Conservation (phyloP, 2,329 filamentous ascomycete species). For the Colletotrichum musae region DNA sequence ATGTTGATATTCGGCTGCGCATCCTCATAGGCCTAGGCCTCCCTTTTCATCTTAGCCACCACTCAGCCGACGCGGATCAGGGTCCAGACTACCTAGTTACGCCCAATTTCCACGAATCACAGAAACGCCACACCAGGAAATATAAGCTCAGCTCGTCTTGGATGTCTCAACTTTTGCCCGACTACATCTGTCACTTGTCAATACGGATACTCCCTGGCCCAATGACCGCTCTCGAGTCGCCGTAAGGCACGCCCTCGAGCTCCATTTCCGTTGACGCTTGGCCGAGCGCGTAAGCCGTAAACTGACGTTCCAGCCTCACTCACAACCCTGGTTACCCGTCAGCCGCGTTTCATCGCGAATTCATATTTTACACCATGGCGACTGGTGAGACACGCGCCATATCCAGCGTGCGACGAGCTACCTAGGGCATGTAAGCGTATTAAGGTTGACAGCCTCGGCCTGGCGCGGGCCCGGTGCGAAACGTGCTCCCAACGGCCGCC, state of each 20-base stretch:
- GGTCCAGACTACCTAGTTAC: too few species aligned
- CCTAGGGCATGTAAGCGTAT: constrained; percentile 34
- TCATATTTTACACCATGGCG: not conserved
- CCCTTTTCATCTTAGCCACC: too few species aligned
- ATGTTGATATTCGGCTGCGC: not conserved
- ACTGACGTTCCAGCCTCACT: constrained; percentile 38
- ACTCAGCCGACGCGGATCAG: too few species aligned
- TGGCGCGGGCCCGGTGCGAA: constrained; percentile 38
- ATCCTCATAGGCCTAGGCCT: not conserved
- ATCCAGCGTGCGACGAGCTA: constrained; percentile 41
- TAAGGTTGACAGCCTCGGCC: constrained; percentile 39
- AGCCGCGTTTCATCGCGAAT: constrained; percentile 5
- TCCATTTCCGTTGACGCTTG: constrained; percentile 20
- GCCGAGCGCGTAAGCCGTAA: constrained; percentile 28
- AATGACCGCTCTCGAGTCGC: not conserved
- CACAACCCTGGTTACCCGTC: constrained; percentile 18
- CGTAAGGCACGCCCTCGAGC: constrained; percentile 29
- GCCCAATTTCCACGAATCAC: too few species aligned
- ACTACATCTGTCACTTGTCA: too few species aligned
- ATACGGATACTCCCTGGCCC: too few species aligned
- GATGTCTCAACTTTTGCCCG: too few species aligned
- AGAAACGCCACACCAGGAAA: too few species aligned
- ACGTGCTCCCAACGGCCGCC: constrained; percentile 42
- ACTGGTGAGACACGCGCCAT: constrained; percentile 22
- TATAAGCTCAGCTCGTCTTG: too few species aligned